Percentiles rank a stretch among this genome's conserved stretches.
Conservation (phyloP, 176 grass and related monocot genomes). For the Poa pratensis region DNA sequence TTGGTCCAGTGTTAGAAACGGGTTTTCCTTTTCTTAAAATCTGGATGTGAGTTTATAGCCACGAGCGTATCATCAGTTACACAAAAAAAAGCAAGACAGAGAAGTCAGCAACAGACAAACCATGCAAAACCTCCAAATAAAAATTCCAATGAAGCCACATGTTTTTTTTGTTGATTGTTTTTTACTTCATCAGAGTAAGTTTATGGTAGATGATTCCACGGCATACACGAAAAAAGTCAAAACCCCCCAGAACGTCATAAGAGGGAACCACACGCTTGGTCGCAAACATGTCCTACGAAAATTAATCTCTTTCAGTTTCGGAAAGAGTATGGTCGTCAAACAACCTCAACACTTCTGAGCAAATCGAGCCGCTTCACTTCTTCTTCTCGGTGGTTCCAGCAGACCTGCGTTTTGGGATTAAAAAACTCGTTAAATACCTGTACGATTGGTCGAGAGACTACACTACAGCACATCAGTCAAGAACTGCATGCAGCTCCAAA, state of each 20-base stretch:
- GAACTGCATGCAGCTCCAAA: background rate
- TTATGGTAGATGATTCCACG: background rate
- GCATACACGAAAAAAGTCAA: background rate
- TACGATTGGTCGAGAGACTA: background rate
- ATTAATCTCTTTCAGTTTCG: background rate
- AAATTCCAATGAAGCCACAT: too few relatives aligned
- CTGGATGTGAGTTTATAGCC: too few relatives aligned
- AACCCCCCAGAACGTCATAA: background rate
- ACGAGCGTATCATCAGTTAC: too few relatives aligned
- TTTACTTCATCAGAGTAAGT: too few relatives aligned
- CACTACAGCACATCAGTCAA: background rate
- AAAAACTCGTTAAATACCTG: background rate
- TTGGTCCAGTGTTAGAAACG: too few relatives aligned
- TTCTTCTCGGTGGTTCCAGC: slow-evolving; percentile 39
- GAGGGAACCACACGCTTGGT: background rate
- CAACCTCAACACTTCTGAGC: background rate
- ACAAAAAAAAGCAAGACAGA: too few relatives aligned
- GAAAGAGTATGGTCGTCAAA: background rate
- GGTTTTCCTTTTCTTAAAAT: too few relatives aligned
- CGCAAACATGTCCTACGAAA: background rate
- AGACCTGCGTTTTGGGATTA: slow-evolving; percentile 22
- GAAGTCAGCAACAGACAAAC: too few relatives aligned
- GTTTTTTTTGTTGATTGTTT: too few relatives aligned
- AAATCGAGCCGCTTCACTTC: background rate
- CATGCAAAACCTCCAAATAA: too few relatives aligned